These are phyloP conservation scores for Lentinula sp. DNA, from an alignment of 768 basidiomycete species.

Conservation along the genomic window DNA sequence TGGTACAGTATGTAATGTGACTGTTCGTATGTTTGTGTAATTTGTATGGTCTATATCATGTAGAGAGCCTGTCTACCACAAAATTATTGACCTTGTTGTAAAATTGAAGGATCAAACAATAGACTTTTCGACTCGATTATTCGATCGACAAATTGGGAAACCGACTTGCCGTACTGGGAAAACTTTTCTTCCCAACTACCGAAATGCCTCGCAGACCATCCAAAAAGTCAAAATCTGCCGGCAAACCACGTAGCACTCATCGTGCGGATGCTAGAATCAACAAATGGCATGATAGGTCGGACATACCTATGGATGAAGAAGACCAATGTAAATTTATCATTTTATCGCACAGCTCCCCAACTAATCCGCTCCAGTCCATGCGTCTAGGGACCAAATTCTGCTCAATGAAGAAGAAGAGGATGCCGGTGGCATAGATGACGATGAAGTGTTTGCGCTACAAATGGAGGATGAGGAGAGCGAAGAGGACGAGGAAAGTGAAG, in stretches of 20 bases:
- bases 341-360: constrained; percentile 3
- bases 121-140: too few species aligned
- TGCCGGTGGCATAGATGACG: constrained; percentile 59
- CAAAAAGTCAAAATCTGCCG: constrained; percentile 21
- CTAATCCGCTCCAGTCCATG: constrained; percentile 48
- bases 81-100: too few species aligned
- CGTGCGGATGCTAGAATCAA: constrained; percentile 48
- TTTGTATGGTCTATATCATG: too few species aligned
- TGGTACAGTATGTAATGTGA: too few species aligned
- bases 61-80: too few species aligned
- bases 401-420: constrained; percentile 50
- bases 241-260: constrained; percentile 42
- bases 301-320: constrained; percentile 73
- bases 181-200: not conserved
- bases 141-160: not conserved
- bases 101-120: too few species aligned
- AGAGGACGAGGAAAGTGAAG: constrained; percentile 29
- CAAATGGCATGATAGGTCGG: constrained; percentile 61
- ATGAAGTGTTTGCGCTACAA: constrained; percentile 76
- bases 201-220: constrained; percentile 44
- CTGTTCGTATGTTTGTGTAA: too few species aligned
- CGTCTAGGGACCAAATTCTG: constrained; percentile 68
- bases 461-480: constrained; percentile 46
- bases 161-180: not conserved
- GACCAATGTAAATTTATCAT: constrained; percentile 57